Conservation (phyloP, 805 yeast species). For the Kazachstania africana region DNA sequence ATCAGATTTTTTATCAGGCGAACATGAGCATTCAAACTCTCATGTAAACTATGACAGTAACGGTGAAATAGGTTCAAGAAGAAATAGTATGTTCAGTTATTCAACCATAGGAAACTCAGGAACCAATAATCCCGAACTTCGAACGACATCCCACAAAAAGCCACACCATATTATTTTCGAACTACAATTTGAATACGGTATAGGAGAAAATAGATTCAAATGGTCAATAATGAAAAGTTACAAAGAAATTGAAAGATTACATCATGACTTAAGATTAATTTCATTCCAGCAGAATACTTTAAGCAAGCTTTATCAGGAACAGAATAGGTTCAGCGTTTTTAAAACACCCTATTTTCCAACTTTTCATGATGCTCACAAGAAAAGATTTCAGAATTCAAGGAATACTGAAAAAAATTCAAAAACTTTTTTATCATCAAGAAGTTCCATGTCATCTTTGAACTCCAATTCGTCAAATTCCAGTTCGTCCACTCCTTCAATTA, state of each 20-base stretch:
- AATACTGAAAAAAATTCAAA: not conserved
- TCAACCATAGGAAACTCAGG: not conserved
- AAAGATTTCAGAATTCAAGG: conserved; percentile 1
- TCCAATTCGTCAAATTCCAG: conserved; percentile 2
- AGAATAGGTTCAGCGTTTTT: conserved; percentile 15
- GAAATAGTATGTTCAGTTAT: not conserved
- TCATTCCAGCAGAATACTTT: conserved; percentile 32
- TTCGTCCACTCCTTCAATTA: conserved; percentile 1
- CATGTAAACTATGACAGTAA: conserved; percentile 9
- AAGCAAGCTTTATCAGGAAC: conserved; percentile 18
- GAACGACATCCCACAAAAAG: not conserved
- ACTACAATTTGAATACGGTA: conserved; percentile 82
- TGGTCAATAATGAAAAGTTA: conserved; percentile 73
- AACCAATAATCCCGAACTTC: too few species aligned
- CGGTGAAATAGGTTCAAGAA: not conserved
- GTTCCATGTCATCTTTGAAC: conserved; percentile 1
- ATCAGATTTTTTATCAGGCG: conserved; percentile 2
- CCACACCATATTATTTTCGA: conserved; percentile 28
- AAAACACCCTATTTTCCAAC: conserved; percentile 23
- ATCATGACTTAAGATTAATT: conserved; percentile 51
- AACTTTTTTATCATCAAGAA: not conserved
- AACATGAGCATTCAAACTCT: not conserved
- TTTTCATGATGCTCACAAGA: conserved; percentile 1
- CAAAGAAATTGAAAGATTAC: conserved; percentile 60
- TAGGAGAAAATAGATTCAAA: conserved; percentile 61